Conservation (phyloP, 1,284 basidiomycete genomes). For the Violaceomyces palustris region DNA sequence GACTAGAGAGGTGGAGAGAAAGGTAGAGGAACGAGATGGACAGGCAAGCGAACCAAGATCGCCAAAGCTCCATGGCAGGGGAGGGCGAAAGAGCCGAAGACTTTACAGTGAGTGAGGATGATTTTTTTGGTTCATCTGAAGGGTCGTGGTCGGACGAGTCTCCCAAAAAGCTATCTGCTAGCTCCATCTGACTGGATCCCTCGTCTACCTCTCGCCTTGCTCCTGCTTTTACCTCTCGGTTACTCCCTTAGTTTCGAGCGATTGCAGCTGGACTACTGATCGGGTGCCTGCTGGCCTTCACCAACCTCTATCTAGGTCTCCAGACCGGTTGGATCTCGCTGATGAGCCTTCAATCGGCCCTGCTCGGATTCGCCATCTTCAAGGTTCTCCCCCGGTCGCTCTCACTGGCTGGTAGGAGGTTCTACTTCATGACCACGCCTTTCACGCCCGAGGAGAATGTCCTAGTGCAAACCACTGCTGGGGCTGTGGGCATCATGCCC, state of each 20-base stretch:
- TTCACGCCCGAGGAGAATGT: conserved; percentile 81
- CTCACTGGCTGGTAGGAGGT: conserved; percentile 10
- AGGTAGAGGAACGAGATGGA: too few relatives aligned
- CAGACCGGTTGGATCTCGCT: conserved; percentile 73
- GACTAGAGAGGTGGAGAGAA: too few relatives aligned
- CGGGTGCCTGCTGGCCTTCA: conserved; percentile 69
- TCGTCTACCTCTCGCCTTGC: too few relatives aligned
- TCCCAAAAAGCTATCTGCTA: too few relatives aligned
- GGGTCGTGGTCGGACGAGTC: too few relatives aligned
- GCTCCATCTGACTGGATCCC: too few relatives aligned
- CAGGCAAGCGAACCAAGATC: too few relatives aligned
- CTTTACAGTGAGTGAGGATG: conserved; percentile 17
- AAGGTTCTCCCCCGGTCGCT: conserved; percentile 56
- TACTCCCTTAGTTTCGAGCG: conserved; percentile 56
- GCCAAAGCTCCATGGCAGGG: too few relatives aligned
- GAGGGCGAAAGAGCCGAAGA: conserved; percentile 6
- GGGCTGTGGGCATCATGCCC: conserved; percentile 72
- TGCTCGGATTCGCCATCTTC: conserved; percentile 84
- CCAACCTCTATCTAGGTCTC: conserved; percentile 70
- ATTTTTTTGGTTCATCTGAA: too few relatives aligned
- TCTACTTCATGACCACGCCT: conserved; percentile 53
- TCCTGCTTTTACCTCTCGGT: too few relatives aligned
- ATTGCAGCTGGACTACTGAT: conserved; percentile 63
- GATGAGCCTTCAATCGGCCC: conserved; percentile 91
- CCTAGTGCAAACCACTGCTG: conserved; percentile 88